phyloP scores from a whole-genome alignment of 495 filamentous ascomycete species.

The Hypoxylon cercidicola region DNA sequence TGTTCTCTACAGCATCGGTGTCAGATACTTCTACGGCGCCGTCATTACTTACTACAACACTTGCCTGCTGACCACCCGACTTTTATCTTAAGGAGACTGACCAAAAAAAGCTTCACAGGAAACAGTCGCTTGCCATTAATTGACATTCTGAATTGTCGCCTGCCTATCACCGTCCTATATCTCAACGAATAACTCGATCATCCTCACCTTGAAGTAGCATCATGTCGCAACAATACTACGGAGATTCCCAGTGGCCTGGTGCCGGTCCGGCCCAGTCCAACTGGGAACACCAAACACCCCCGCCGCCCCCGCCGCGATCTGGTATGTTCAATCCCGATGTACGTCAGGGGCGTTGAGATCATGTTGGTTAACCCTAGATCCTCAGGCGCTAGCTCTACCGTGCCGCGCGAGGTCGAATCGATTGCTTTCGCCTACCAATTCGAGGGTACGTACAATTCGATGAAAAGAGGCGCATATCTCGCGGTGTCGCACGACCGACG shows the following conservation, averaged over 20 bases:
- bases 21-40: too few relatives aligned
- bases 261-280: conserved; percentile 66
- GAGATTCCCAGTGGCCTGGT: conserved; percentile 81
- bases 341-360: conserved; percentile 23
- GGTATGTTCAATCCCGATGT: conserved; percentile 59
- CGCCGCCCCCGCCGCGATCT: conserved; percentile 85
- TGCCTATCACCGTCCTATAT: not conserved
- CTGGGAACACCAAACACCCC: conserved; percentile 84
- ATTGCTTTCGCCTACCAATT: conserved; percentile 88
- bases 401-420: conserved; percentile 76
- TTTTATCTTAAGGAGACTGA: too few relatives aligned
- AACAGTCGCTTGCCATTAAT: too few relatives aligned
- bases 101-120: too few relatives aligned
- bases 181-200: not conserved
- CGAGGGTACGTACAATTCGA: conserved; percentile 75
- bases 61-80: too few relatives aligned
- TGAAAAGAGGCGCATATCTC: not conserved
- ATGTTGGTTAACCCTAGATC: conserved; percentile 48
- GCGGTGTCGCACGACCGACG: conserved; percentile 9
- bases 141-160: too few relatives aligned
- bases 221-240: conserved; percentile 73
- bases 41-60: too few relatives aligned
- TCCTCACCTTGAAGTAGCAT: not conserved
- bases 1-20: too few relatives aligned
- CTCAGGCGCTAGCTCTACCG: conserved; percentile 78